Base-by-base conservation (phyloP, 352 stramenopile genomes). In the Globisporangium cystogenes region DNA sequence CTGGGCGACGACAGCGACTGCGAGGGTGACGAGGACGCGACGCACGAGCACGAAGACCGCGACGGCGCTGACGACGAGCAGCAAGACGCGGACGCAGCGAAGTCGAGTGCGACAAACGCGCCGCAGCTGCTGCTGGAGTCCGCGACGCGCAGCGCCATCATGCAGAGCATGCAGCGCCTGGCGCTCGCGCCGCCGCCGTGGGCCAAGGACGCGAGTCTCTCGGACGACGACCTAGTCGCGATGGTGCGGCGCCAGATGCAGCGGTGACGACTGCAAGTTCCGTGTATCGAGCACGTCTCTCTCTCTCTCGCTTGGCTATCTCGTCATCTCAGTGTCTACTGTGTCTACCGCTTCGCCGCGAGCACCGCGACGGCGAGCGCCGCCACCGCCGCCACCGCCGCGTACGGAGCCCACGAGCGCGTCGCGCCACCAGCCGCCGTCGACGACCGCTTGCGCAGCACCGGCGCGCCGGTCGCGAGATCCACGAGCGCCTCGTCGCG, bases 151-250 rank as follows among this genome's bases (percentile, higher is more conserved):
- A 20, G 53, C 18, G 27, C 51, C 12, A 83, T 87, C 52, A 85
- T 86, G 67, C 50, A 71, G 55, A 71, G 61, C 43, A 87, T 89
- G 78, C 69, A 72, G 41, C 33, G 68, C 42, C 27, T 89, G 15
- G 59, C 71, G 40, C 48, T 89, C 37, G 55, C 60, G 29, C 59
- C 78, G 41, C 75, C 78, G 15, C 59, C 73, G 26, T 89, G 75
- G 78, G 74, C 64, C 1, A 35, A 56, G 35, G 59, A 59, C 20
- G 48, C 48, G 20, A 65, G 64, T 2, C 51, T 89, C 21, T 67
- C 75, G 43, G 78, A 89, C 55, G 70, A 77, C 7, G 63, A 89
- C 46, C 59, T 89, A 4, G 47, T 87, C 12, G 56, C 65, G 20
- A 47, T 87, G 45, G 75, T 89, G 29, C 65, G 36, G 47, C 45